Base-by-base conservation (phyloP, 2,329 filamentous ascomycete species). In the Fusarium staphyleae region DNA sequence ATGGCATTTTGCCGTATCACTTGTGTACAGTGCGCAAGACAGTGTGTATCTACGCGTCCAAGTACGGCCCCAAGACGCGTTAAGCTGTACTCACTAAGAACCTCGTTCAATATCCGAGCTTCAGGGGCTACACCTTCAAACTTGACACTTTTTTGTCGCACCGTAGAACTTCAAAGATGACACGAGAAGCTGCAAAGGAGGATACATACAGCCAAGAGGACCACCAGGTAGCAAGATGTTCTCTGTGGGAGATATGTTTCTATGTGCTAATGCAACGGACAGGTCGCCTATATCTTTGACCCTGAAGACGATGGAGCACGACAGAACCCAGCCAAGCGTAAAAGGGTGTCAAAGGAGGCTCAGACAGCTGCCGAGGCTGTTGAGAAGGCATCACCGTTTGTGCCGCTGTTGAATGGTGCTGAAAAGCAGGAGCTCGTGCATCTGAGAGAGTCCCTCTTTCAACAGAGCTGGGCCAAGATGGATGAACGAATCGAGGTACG, bases 271-370 rank as follows among this genome's bases (percentile, higher is more conserved):
- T 45, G 37, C 30, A 14, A 39, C 26, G 16, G 24, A 29, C 67
- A 88, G 85, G 80, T 80, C 39, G 83, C 84, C 49, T 88, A 86
- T 69, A 74, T 88, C 59, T 88, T 87, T 70, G 78, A 81, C 53
- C 81, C 85, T 52, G 72, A 78, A 36, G 73, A 76, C 51, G 70
- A 74, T 24, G 73, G 69, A 44, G 59, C 68, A 35, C 63, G 62
- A 41, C 60, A 68, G 29, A 68, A 72, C 32, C 81, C 84, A 22
- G 67, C 78, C 29, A 89, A 89, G 69, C 78, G 81, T 51, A 79
- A 85, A 48, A 85, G 81, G 66, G 74, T 84, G 7, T 77, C 77
- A 1, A 79, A 76, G 47, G 75, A 75, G 45, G 56, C 67, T 18
- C 62, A 64, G n/a, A 43, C 53, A 24, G n/a, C 42, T 32, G 33